Percentiles rank a stretch among this genome's conserved stretches.
Conservation (phyloP, 257 asterid species). For the Ligustrum vulgare region DNA sequence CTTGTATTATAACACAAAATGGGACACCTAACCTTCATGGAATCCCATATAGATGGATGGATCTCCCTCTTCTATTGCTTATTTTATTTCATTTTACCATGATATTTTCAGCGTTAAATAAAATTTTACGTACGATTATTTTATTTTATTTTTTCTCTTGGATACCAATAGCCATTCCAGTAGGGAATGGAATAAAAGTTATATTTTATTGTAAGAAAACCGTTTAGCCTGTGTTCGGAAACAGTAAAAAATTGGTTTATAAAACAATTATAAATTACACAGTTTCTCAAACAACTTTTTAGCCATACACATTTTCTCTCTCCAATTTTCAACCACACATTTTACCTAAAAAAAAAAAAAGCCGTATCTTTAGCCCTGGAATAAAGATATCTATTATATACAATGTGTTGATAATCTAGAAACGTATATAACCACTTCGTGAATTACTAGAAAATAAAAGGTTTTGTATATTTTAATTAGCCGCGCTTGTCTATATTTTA, state of each 20-base stretch:
- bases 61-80: not conserved
- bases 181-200: not conserved
- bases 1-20: not conserved
- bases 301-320: no score
- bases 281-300: no score
- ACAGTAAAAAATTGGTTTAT: no score
- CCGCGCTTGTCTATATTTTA: not conserved
- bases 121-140: no score
- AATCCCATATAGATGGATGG: not conserved
- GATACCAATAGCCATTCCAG: not conserved
- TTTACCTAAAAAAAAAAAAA: no score
- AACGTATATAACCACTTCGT: not conserved
- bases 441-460: no score
- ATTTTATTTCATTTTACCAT: not conserved
- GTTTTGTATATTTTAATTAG: not conserved
- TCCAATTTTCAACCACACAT: no score
- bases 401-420: not conserved
- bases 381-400: no score
- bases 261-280: no score
- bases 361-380: no score
- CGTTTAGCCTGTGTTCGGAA: no score
- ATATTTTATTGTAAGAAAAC: not conserved
- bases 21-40: not conserved
- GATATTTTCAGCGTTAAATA: not conserved
- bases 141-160: not conserved